phyloP scores from a whole-genome alignment of 2,329 filamentous ascomycete species.

The Diaporthe australafricana region DNA sequence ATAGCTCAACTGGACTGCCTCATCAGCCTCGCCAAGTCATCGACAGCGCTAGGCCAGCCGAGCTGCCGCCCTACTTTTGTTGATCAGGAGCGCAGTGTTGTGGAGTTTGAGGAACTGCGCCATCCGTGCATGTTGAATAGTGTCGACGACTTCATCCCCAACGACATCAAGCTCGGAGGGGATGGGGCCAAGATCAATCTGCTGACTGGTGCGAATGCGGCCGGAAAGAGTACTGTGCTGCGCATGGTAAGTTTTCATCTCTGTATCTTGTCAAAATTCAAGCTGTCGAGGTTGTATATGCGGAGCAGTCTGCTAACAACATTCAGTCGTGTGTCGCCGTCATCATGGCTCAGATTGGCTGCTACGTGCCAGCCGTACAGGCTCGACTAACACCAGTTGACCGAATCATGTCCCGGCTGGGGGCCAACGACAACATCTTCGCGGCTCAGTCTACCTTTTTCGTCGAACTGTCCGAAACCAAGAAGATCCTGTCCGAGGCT shows the following conservation, averaged over 20 bases:
- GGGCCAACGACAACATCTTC: conserved; percentile 99
- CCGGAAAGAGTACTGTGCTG: conserved; percentile 95
- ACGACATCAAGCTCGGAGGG: conserved; percentile 90
- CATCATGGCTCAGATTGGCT: conserved; percentile 97
- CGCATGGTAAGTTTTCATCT: conserved; percentile 78
- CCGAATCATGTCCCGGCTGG: conserved; percentile 97
- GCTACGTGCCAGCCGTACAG: conserved; percentile 85
- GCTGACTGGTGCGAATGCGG: conserved; percentile 95
- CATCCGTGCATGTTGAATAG: conserved; percentile 95
- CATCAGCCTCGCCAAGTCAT: conserved; percentile 91
- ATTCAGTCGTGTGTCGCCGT: conserved; percentile 88
- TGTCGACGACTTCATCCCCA: conserved; percentile 95
- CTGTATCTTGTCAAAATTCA: conserved; percentile 3
- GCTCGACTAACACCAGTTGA: conserved; percentile 91
- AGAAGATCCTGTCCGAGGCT: conserved; percentile 96
- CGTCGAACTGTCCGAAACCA: conserved; percentile 95
- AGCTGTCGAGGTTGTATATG: too few relatives aligned
- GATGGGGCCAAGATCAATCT: conserved; percentile 85
- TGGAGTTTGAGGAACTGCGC: conserved; percentile 93
- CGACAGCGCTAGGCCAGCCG: conserved; percentile 83
- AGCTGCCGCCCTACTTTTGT: conserved; percentile 91
- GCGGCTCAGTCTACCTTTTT: conserved; percentile 98
- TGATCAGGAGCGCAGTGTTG: conserved; percentile 82
- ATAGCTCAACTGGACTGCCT: conserved; percentile 94
- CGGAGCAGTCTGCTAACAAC: conserved; percentile 41